Evolutionary conservation across 2,329 filamentous ascomycete genomes (phyloP).

Genomic region (Penicillium sp.): DNA sequence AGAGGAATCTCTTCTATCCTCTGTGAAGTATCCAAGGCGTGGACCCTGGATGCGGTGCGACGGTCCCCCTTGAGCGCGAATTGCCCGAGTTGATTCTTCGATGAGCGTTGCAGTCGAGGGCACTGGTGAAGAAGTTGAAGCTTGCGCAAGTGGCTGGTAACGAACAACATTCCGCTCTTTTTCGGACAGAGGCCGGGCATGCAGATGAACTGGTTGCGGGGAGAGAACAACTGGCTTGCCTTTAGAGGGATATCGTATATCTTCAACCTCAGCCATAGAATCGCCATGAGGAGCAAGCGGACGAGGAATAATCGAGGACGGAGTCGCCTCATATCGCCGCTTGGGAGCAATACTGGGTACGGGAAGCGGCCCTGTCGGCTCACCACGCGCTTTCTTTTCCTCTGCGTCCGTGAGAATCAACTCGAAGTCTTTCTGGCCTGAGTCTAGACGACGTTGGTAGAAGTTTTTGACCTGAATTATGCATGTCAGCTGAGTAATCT

Average conservation of each 20-base stretch:
- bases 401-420: conserved; percentile 45
- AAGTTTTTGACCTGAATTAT: conserved; percentile 50
- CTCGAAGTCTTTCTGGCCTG: conserved; percentile 47
- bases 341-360: conserved; percentile 46
- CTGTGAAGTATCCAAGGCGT: conserved; percentile 46
- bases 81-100: conserved; percentile 37
- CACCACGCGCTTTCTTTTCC: conserved; percentile 45
- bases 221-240: conserved; percentile 33
- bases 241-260: conserved; percentile 31
- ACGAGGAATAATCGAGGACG: conserved; percentile 43
- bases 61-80: conserved; percentile 33
- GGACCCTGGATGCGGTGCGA: conserved; percentile 42
- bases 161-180: conserved; percentile 36
- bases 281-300: conserved; percentile 47
- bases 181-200: conserved; percentile 35
- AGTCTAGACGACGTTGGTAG: conserved; percentile 46
- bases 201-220: conserved; percentile 33
- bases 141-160: conserved; percentile 43
- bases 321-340: conserved; percentile 49
- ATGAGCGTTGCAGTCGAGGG: conserved; percentile 27
- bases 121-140: conserved; percentile 30
- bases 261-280: conserved; percentile 32
- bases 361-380: conserved; percentile 46
- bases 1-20: conserved; percentile 39
- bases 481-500: conserved; percentile 7